phyloP scores from a whole-genome alignment of 1,284 basidiomycete species.

The Fomitopsis palustris region DNA sequence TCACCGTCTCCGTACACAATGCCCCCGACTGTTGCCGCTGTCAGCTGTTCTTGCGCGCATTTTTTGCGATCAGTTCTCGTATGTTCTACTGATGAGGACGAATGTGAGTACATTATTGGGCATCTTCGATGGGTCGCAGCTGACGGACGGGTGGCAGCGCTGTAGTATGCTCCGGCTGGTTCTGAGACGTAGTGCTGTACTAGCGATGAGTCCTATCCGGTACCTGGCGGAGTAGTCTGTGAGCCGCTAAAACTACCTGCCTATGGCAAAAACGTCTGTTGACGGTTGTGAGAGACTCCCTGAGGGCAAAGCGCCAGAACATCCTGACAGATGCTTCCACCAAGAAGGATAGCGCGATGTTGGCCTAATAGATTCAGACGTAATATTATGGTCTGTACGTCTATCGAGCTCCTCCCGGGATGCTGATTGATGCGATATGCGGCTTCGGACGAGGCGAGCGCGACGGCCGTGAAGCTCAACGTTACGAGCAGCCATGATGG shows the following conservation, averaged over 20 bases:
- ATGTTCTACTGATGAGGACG: not conserved
- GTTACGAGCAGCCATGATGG: not conserved
- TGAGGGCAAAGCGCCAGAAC: not conserved
- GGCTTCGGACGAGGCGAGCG: not conserved
- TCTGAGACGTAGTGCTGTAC: not conserved
- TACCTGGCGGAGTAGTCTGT: not conserved
- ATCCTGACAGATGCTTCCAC: not conserved
- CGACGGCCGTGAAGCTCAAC: not conserved
- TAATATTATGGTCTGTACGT: not conserved
- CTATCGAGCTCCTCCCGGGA: not conserved
- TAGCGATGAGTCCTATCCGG: no score
- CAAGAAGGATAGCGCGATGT: not conserved
- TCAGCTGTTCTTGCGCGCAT: not conserved
- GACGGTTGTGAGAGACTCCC: not conserved
- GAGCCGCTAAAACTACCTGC: not conserved
- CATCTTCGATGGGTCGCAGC: not conserved
- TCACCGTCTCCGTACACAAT: not conserved
- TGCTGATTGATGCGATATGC: slow-evolving; percentile 1
- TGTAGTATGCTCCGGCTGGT: not conserved
- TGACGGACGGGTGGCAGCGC: not conserved
- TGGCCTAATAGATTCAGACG: not conserved
- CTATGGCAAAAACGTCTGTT: not conserved
- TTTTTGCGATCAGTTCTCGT: not conserved
- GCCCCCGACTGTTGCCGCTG: not conserved
- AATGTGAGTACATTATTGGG: not conserved